Evolutionary conservation across 1,284 basidiomycete genomes (phyloP).

Genomic region (Thecaphora frezii): DNA sequence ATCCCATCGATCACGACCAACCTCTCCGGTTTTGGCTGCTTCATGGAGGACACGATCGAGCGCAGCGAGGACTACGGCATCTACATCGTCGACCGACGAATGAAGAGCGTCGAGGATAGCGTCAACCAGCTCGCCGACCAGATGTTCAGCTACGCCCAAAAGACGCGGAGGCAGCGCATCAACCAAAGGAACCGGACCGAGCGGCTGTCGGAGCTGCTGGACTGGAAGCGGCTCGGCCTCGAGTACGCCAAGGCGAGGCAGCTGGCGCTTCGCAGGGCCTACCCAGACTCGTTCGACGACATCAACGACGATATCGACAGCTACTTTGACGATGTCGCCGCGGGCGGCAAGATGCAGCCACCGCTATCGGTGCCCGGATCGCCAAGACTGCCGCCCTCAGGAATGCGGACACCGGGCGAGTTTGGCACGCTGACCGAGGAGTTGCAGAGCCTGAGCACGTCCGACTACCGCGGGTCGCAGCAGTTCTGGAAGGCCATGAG

Average conservation of each 20-base stretch:
- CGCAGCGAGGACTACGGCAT: conserved; percentile 64
- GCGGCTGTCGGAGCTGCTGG: conserved; percentile 72
- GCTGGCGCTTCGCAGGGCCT: conserved; percentile 85
- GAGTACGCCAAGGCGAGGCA: conserved; percentile 96
- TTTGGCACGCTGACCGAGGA: conserved; percentile 52
- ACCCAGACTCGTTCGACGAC: conserved; percentile 83
- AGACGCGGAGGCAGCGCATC: conserved; percentile 93
- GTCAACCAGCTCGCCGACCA: conserved; percentile 67
- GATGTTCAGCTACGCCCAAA: conserved; percentile 69
- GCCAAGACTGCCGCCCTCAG: conserved; percentile 66
- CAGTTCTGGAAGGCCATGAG: conserved; percentile 52
- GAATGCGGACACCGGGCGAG: conserved; percentile 49
- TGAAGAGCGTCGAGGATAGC: conserved; percentile 86
- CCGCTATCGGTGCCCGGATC: conserved; percentile 82
- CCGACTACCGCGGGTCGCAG: conserved; percentile 46
- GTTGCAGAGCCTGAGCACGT: conserved; percentile 49
- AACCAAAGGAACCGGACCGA: conserved; percentile 98
- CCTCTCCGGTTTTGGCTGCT: conserved; percentile 93
- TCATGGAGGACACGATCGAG: conserved; percentile 98
- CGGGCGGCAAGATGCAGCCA: conserved; percentile 65
- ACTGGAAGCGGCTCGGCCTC: conserved; percentile 97
- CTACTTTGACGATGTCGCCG: conserved; percentile 66
- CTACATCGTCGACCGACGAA: conserved; percentile 91
- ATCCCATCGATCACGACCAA: conserved; percentile 96
- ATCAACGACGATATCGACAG: conserved; percentile 67